Conservation (phyloP, 192 early-diverging fungal species). For the Coemansia sp. region DNA sequence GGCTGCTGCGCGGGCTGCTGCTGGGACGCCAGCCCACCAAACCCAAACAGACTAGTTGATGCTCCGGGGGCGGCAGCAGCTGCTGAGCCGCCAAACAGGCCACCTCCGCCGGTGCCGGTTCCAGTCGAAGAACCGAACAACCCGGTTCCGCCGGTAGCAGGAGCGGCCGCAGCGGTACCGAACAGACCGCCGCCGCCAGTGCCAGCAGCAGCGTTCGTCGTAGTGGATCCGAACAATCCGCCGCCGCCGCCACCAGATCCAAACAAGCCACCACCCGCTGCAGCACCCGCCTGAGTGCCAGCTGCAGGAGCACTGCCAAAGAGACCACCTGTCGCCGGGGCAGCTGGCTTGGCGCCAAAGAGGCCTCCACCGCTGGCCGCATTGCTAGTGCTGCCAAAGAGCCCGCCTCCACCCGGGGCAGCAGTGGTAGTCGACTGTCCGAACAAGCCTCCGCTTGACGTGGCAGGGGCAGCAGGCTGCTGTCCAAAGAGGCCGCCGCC, state of each 20-base stretch:
- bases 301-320: constrained; percentile 9
- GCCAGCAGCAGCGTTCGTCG: constrained; percentile 27
- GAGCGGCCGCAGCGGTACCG: constrained; percentile 8
- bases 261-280: constrained; percentile 5
- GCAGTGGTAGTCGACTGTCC: neutral
- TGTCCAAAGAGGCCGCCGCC: constrained; percentile 35
- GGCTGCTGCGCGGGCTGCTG: constrained; percentile 30
- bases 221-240: constrained; percentile 15
- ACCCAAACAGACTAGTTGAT: constrained; percentile 12
- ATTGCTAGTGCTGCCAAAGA: constrained; percentile 21
- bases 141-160: constrained; percentile 19
- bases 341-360: constrained; percentile 27
- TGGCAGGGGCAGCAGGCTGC: constrained; percentile 1
- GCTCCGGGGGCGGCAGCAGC: neutral
- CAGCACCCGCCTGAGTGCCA: constrained; percentile 6
- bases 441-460: constrained; percentile 12
- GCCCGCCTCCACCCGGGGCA: neutral
- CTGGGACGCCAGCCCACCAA: constrained; percentile 13
- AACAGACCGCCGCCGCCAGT: constrained; percentile 14
- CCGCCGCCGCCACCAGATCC: constrained; percentile 3
- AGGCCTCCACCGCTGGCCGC: constrained; percentile 22
- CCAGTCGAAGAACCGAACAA: constrained; percentile 14
- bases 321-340: constrained; percentile 2
- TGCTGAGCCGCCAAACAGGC: constrained; percentile 3
- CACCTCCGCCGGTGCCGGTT: constrained; percentile 3